A percentile compares a stretch with the other conserved stretches of the same genome.
Evolutionary conservation across 441 rosid species (phyloP).

Genomic region (Gossypium davidsonii): DNA sequence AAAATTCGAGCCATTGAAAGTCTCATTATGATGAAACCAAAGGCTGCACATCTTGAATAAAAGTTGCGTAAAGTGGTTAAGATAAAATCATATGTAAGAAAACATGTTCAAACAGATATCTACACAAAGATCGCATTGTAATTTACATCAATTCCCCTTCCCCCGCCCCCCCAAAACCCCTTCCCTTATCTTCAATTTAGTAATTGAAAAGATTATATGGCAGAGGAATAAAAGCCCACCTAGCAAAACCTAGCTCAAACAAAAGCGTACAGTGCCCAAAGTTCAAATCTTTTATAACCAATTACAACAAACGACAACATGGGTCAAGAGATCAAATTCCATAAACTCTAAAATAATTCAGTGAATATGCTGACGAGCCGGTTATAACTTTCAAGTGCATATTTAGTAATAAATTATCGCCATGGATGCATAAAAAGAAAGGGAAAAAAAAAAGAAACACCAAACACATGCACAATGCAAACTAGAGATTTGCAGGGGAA

Average conservation of each 20-base stretch:
- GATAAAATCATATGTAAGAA: background rate
- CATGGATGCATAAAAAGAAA: background rate
- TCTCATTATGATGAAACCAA: background rate
- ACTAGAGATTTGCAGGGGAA: background rate
- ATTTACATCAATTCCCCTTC: background rate
- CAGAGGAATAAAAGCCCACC: background rate
- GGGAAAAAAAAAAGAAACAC: background rate
- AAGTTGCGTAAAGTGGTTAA: background rate
- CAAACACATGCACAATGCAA: background rate
- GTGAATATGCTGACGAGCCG: background rate
- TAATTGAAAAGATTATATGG: background rate
- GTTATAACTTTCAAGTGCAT: background rate
- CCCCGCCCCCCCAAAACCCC: background rate
- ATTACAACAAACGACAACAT: background rate
- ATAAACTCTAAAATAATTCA: background rate
- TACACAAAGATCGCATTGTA: background rate
- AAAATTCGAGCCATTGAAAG: background rate
- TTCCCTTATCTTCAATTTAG: background rate
- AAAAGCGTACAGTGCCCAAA: background rate
- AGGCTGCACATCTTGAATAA: background rate
- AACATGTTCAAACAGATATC: background rate
- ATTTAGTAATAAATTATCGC: background rate
- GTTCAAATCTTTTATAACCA: conserved; percentile 8
- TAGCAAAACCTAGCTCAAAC: background rate
- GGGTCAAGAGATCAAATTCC: background rate